Base-by-base conservation (phyloP, 2,329 filamentous ascomycete species). In the Diaporthe ilicicola region DNA sequence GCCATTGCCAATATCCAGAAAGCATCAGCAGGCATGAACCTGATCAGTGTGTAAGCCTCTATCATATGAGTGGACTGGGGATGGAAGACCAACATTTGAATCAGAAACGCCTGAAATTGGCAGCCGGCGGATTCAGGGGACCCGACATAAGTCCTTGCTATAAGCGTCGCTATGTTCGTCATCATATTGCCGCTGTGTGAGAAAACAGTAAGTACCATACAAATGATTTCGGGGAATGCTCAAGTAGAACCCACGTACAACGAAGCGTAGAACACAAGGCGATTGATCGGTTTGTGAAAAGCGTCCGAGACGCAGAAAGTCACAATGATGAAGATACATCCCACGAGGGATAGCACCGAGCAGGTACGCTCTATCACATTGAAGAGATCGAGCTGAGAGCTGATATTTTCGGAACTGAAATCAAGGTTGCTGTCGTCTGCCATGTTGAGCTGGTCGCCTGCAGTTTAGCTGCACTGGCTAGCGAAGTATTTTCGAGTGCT, bases 281-380 rank as follows among this genome's bases (percentile, higher is more conserved):
- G 87, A 77, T 96, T 96, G 82, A 96, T 94, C n/a, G 93, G 92
- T 77, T 94, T 95, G 76, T 93, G 92, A 78, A 96, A 96, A 6
- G 87, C 86, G 19, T 85, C 86, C 39, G 91, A 93, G n/a, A 81
- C 80, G 37, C 88, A 81, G 77, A 95, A 96, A 3, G 92, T 94
- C 69, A 84, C 75, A 67, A 95, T 89, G 76, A 94, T 92, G 78
- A 95, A 89, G 39, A 91, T 75, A 53, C 91, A 93, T 70, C 92
- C 93, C 1, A 92, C 65, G 0, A 96, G 79, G 1, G 93, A 95
- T 53, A 95, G 81, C 9, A 90, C 85, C 0, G 93, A 95, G 77
- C 90, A 90, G 19, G 87, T 82, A 61, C 93, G 87, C 79, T 94
- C 92, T 59, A 92, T 87, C 69, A 87, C 80, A 73, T 84, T 88